A percentile compares a stretch with the other conserved stretches of the same genome.
Evolutionary conservation across 495 filamentous ascomycete genomes (phyloP).

Genomic region (Aspergillus affinis): DNA sequence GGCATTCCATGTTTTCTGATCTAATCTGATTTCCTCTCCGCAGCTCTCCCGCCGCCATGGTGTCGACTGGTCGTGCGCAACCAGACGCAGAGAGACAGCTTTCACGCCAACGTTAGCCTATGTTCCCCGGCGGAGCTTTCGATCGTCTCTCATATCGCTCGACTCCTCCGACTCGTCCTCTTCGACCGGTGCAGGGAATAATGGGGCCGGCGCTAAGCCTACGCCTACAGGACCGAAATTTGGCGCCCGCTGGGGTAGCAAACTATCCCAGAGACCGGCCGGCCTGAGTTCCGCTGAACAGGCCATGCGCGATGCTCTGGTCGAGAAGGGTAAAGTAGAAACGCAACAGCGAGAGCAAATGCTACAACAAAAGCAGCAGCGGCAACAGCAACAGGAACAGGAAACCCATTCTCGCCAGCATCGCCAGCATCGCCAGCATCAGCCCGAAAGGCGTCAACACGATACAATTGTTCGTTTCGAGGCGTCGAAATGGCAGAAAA

Average conservation of each 20-base stretch:
- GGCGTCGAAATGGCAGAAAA: neutral
- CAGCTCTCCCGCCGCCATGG: slow-evolving; percentile 33
- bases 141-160: slow-evolving; percentile 24
- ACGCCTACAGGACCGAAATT: slow-evolving; percentile 15
- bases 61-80: slow-evolving; percentile 32
- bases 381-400: neutral
- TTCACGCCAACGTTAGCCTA: slow-evolving; percentile 20
- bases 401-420: neutral
- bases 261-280: slow-evolving; percentile 20
- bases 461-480: neutral
- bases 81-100: slow-evolving; percentile 19
- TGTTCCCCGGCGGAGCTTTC: slow-evolving; percentile 30
- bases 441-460: neutral
- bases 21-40: neutral
- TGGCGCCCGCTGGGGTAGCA: slow-evolving; percentile 21
- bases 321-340: slow-evolving; percentile 20
- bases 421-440: neutral
- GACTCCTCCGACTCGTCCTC: slow-evolving; percentile 24
- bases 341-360: slow-evolving; percentile 4
- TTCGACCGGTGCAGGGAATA: slow-evolving; percentile 11
- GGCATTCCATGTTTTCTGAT: neutral
- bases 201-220: slow-evolving; percentile 1
- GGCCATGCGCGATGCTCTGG: slow-evolving; percentile 31
- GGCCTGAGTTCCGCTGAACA: slow-evolving; percentile 38
- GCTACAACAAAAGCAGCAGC: slow-evolving; percentile 6